Base-by-base conservation (phyloP, 192 early-diverging fungal genomes). In the Coemansia sp. region DNA sequence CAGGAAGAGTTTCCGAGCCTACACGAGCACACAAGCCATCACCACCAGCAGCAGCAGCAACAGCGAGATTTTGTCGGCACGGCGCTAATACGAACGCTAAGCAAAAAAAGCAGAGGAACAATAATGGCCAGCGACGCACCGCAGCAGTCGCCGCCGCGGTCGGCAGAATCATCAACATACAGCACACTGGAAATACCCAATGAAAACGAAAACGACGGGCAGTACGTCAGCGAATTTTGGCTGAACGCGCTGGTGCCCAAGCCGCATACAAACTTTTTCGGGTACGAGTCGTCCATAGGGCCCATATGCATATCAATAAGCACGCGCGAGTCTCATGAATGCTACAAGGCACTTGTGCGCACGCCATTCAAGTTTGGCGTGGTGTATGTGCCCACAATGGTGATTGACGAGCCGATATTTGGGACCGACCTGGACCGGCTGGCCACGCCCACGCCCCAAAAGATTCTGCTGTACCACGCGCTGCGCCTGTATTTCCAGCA, bases 241-340 rank as follows among this genome's bases (percentile, higher is more conserved):
- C 68, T 75, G 38, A 80, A 74, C 47, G 71, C 78, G 12, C 55
- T 80, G 32, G 68, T 75, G 17, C 71, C 78, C 28, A 80, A 74
- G 49, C 71, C 68, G 42, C 75, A 78, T 53, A 78, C 75, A 58
- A 78, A 70, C 51, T 78, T 78, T 45, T 71, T 78, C 46, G 75
- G 75, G 6, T 78, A 78, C 64, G 69, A 71, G 60, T 52, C 67
- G 18, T 53, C 75, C 0, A 70, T 68, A 28, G 75, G 75, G 15
- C 68, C 75, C 14, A 71, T 77, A 26, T 77, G 75, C 64, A 67
- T 77, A 30, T 77, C 75, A 12, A 74, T 71, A 52, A 75, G 64
- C 60, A 74, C 66, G 20, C 64, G 64, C 49, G 71, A 69, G 60
- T 75, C 64, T n/a, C 71, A 73, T 54, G 71, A 69, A 64, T 75